These are phyloP conservation scores for Coprinellus aureogranulatus DNA, from an alignment of 768 basidiomycete species.

Conservation along the genomic window DNA sequence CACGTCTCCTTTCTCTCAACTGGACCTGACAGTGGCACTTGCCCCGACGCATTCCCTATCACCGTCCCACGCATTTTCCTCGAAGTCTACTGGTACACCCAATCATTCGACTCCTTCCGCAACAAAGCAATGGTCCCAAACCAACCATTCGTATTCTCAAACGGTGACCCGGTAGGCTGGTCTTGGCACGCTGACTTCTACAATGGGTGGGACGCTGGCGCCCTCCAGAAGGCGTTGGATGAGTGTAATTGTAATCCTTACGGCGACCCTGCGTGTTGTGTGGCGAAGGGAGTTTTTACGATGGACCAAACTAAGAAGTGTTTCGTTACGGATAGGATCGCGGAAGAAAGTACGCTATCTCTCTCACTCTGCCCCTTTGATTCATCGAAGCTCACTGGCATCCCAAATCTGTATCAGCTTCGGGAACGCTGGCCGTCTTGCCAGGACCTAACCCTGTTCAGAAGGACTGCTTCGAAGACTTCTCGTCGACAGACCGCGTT, in stretches of 20 bases:
- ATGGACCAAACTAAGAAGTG: conserved; percentile 29
- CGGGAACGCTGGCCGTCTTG: conserved; percentile 1
- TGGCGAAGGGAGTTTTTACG: conserved; percentile 31
- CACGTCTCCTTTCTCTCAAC: conserved; percentile 40
- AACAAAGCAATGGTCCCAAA: conserved; percentile 36
- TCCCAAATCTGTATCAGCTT: not conserved
- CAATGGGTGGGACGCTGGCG: conserved; percentile 48
- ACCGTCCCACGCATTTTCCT: conserved; percentile 43
- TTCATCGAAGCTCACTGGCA: not conserved
- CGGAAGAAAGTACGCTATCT: conserved; percentile 30
- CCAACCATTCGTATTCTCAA: conserved; percentile 48
- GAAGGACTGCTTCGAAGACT: conserved; percentile 8
- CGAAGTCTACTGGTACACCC: conserved; percentile 46
- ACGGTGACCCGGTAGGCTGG: conserved; percentile 59
- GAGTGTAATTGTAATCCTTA: conserved; percentile 37
- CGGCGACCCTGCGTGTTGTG: conserved; percentile 34
- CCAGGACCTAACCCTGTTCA: conserved; percentile 12
- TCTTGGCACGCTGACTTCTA: conserved; percentile 46
- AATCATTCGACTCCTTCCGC: conserved; percentile 28
- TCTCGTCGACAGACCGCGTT: not conserved
- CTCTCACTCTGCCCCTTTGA: not conserved
- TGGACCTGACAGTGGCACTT: conserved; percentile 41
- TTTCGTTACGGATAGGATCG: conserved; percentile 31
- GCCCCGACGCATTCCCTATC: conserved; percentile 35
- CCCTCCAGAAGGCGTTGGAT: conserved; percentile 44